phyloP scores from a whole-genome alignment of 75 land plant genomes.

The Sequoiadendron giganteum region DNA sequence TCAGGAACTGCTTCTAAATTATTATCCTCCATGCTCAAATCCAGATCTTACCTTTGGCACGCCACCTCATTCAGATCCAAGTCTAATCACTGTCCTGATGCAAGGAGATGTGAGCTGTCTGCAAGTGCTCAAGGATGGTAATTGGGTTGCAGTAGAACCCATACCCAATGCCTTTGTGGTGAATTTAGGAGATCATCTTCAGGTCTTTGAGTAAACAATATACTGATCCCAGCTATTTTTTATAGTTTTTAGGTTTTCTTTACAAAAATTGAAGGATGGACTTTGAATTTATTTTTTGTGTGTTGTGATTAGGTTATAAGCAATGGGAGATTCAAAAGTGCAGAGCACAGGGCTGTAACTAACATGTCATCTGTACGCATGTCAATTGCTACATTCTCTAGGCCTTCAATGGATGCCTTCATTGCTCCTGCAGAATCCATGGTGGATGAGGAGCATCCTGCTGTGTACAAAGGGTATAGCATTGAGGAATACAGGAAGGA shows the following conservation, averaged over 20 bases:
- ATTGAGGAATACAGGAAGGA: background rate
- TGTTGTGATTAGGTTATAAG: slow-evolving; percentile 21
- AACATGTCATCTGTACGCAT: slow-evolving; percentile 29
- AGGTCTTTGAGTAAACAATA: background rate
- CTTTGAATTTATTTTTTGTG: too few relatives aligned
- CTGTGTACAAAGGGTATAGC: background rate
- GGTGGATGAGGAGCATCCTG: slow-evolving; percentile 12
- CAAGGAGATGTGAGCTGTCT: slow-evolving; percentile 18
- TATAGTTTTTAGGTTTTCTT: too few relatives aligned
- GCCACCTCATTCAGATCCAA: slow-evolving; percentile 56
- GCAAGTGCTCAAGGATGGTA: slow-evolving; percentile 8
- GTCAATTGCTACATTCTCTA: slow-evolving; percentile 63
- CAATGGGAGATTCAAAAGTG: slow-evolving; percentile 58
- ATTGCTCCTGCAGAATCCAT: slow-evolving; percentile 43
- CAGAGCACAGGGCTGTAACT: slow-evolving; percentile 47
- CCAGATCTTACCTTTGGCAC: background rate
- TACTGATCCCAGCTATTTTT: too few relatives aligned
- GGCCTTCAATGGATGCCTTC: slow-evolving; percentile 43
- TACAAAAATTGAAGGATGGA: background rate
- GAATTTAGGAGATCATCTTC: slow-evolving; percentile 29
- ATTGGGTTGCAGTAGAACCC: slow-evolving; percentile 22
- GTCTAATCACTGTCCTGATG: slow-evolving; percentile 33
- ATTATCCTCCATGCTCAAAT: slow-evolving; percentile 59
- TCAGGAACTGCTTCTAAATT: slow-evolving; percentile 49
- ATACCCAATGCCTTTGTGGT: slow-evolving; percentile 21